phyloP scores from a whole-genome alignment of 1,284 basidiomycete species.

The Heterobasidion parviporum region DNA sequence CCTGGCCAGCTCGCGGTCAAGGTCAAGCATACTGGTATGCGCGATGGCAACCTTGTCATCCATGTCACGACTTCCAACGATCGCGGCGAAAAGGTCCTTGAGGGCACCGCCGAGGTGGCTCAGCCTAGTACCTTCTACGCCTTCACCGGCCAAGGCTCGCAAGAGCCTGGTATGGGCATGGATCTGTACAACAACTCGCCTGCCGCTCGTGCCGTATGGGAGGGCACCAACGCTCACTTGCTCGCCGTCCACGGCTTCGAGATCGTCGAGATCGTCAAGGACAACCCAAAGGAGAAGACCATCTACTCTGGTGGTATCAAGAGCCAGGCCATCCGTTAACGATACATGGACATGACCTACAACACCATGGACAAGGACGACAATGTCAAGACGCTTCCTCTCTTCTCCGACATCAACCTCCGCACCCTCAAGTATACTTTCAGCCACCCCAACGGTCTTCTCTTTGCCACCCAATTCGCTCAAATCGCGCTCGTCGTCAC shows the following conservation, averaged over 20 bases:
- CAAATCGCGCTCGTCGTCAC: conserved; percentile 98
- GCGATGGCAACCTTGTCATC: conserved; percentile 87
- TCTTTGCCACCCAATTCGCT: conserved; percentile 97
- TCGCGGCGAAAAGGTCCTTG: conserved; percentile 84
- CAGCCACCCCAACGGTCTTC: conserved; percentile 89
- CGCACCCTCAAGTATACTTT: conserved; percentile 96
- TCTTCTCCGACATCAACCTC: conserved; percentile 88
- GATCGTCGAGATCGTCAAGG: conserved; percentile 96
- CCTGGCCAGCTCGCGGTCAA: conserved; percentile 84
- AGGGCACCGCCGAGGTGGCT: conserved; percentile 87
- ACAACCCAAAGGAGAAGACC: conserved; percentile 95
- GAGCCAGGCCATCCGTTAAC: conserved; percentile 93
- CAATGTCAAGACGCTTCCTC: conserved; percentile 87
- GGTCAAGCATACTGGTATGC: conserved; percentile 88
- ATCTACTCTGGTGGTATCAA: conserved; percentile 99
- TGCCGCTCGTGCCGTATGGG: conserved; percentile 95
- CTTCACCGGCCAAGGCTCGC: conserved; percentile 98
- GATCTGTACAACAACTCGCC: conserved; percentile 91
- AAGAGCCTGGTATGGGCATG: conserved; percentile 99
- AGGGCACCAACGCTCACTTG: conserved; percentile 89
- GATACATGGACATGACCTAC: conserved; percentile 99
- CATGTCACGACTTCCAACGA: conserved; percentile 86
- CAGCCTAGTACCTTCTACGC: conserved; percentile 93
- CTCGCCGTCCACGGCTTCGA: conserved; percentile 96
- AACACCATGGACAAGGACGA: conserved; percentile 95